Evolutionary conservation across 768 basidiomycete genomes (phyloP), one percentile per base, ranked within the genome.

Genomic region (Strobilomyces confusus): DNA sequence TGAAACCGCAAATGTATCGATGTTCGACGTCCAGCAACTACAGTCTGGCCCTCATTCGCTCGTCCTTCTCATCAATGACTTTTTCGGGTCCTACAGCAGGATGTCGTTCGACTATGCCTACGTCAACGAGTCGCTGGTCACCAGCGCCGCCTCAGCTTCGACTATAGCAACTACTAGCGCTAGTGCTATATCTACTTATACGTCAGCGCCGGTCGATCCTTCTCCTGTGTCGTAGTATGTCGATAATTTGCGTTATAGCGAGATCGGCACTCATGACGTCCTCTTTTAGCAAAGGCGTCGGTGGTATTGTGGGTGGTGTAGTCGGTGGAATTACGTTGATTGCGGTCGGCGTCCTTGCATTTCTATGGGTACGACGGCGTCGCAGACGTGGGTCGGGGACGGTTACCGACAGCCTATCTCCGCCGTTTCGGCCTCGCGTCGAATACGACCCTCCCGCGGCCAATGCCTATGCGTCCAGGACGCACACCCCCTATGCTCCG

Each of bases 41-140:
- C 20, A 20, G 11, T 55, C 61, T 13, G 63, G 58, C 6, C 25
- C 40, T 47, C 63, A 62, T 22, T 43, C 54, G 9, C 45, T 59
- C 12, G 30, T 4, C 4, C 37, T 64, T 29, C 53, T 58, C 29
- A 37, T 65, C 42, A 62, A 62, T 11, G 53, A 65, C 33, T 55
- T 62, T 20, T 52, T 44, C n/a, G 64, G 63, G 13, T 59, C 63
- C 1, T 63, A 59, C 34, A 63, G 51, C 4, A 55, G 56, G 5
- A 63, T 61, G 62, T 66, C 61, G 64, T 66, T 65, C 13, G 64
- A 63, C 47, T 62, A 61, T 40, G 62, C 57, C 26, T 57, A 54
- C 23, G 41, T 65, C 53, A 65, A 61, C 30, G 59, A 65, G 41
- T 59, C 53, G 0, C 3, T 57, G 3, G 64, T 59, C 29, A 25